Conservation (phyloP, 2,329 filamentous ascomycete genomes). For the Myriosclerotinia scirpicola region DNA sequence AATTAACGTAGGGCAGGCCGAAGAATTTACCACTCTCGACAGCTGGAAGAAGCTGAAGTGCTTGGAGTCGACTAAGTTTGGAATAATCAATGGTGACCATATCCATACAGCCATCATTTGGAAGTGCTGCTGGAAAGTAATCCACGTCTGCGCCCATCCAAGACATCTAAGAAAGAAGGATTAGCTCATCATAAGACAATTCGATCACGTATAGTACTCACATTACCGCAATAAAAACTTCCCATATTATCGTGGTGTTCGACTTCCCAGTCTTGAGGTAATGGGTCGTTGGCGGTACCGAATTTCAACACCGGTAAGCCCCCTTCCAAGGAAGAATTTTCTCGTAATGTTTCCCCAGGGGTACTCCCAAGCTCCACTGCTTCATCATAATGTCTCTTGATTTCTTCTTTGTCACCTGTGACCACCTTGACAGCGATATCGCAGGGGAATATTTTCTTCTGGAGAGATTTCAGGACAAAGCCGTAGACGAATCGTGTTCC, state of each 20-base stretch:
- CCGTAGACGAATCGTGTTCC: conserved; percentile 78
- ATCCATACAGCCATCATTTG: conserved; percentile 80
- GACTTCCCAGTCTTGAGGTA: conserved; percentile 74
- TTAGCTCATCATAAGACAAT: neutral
- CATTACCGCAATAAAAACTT: conserved; percentile 89
- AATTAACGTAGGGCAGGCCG: conserved; percentile 70
- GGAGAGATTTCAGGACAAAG: conserved; percentile 69
- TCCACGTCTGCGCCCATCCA: conserved; percentile 82
- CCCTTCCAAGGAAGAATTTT: conserved; percentile 28
- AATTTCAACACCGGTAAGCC: conserved; percentile 72
- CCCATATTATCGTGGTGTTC: conserved; percentile 72
- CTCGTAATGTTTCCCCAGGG: neutral
- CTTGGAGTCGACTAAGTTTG: conserved; percentile 63
- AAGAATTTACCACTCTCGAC: conserved; percentile 74
- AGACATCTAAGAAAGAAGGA: conserved; percentile 58
- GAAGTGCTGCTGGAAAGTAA: conserved; percentile 80
- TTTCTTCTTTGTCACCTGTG: conserved; percentile 67
- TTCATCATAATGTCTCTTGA: conserved; percentile 69
- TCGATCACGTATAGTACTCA: conserved; percentile 44
- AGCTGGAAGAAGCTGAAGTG: conserved; percentile 65
- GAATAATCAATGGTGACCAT: conserved; percentile 71
- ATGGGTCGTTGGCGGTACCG: conserved; percentile 70
- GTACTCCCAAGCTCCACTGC: conserved; percentile 34
- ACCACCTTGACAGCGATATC: conserved; percentile 82
- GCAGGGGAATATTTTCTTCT: conserved; percentile 78